phyloP scores from a whole-genome alignment of 345 rosid genomes.

The Erysimum cheiranthoides region DNA sequence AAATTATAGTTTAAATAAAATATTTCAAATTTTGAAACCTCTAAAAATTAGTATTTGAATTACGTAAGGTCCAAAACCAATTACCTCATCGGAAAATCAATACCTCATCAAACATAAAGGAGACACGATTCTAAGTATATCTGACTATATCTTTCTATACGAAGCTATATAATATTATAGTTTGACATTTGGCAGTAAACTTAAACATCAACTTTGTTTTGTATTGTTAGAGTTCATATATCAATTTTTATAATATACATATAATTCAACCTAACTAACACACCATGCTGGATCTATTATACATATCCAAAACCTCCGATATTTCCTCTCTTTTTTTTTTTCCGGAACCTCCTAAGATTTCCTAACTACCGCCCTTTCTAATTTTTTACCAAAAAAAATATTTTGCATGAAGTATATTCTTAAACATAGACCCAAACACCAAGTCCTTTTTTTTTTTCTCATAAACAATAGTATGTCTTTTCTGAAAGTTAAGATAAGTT shows the following conservation, averaged over 20 bases:
- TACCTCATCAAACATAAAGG: conserved; percentile 30
- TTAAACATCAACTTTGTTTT: conserved; percentile 35
- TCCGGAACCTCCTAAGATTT: conserved; percentile 23
- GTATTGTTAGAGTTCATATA: conserved; percentile 10
- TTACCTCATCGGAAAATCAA: not conserved
- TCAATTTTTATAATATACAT: not conserved
- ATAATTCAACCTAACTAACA: conserved; percentile 38
- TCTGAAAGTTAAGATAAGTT: not conserved
- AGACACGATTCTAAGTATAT: conserved; percentile 4
- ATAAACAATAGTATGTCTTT: not conserved
- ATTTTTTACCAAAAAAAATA: not conserved
- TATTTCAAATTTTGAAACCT: not conserved
- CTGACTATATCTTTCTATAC: not conserved
- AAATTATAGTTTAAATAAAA: not conserved
- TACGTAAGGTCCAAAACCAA: not conserved
- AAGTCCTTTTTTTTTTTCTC: not conserved
- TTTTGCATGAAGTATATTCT: conserved; percentile 6
- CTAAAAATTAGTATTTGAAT: not conserved
- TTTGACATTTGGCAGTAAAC: conserved; percentile 35
- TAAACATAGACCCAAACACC: not conserved
- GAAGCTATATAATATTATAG: conserved; percentile 4
- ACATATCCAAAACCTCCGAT: conserved; percentile 27
- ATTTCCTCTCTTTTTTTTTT: not conserved
- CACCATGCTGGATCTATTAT: conserved; percentile 27
- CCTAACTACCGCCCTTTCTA: conserved; percentile 20